Conservation (phyloP, 2,329 filamentous ascomycete genomes). For the Chrysoporthe puriensis region DNA sequence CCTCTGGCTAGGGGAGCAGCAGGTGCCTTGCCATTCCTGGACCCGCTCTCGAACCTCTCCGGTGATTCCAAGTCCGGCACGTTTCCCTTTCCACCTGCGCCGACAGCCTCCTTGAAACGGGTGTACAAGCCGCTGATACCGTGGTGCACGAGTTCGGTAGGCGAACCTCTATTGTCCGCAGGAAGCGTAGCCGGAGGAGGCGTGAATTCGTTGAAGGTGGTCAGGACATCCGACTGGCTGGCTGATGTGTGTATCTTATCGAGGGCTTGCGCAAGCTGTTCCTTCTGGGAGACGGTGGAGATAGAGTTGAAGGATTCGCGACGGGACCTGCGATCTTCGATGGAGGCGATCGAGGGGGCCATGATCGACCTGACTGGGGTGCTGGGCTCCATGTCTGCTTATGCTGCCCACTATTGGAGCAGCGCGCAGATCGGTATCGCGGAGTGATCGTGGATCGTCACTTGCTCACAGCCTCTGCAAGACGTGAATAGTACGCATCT, state of each 20-base stretch:
- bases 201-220: conserved; percentile 92
- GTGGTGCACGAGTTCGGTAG: conserved; percentile 78
- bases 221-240: conserved; percentile 82
- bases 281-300: conserved; percentile 61
- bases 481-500: conserved; percentile 17
- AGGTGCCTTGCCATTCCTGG: conserved; percentile 32
- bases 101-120: conserved; percentile 81
- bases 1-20: conserved; percentile 33
- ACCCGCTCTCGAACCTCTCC: conserved; percentile 34
- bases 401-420: neutral
- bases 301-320: conserved; percentile 45
- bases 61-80: conserved; percentile 44
- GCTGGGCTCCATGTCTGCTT: conserved; percentile 24
- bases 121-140: conserved; percentile 89
- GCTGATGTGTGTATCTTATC: conserved; percentile 88
- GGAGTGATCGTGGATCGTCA: conserved; percentile 10
- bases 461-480: conserved; percentile 12
- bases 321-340: conserved; percentile 39
- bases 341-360: conserved; percentile 40
- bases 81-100: conserved; percentile 57
- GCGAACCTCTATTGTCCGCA: conserved; percentile 69
- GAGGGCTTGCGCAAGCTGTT: conserved; percentile 75
- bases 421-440: neutral
- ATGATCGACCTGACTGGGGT: conserved; percentile 33
- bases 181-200: conserved; percentile 64